A percentile compares a stretch with the other conserved stretches of the same genome.
Evolutionary conservation across 345 rosid genomes (phyloP).

Genomic region (Melaleuca alternifolia): DNA sequence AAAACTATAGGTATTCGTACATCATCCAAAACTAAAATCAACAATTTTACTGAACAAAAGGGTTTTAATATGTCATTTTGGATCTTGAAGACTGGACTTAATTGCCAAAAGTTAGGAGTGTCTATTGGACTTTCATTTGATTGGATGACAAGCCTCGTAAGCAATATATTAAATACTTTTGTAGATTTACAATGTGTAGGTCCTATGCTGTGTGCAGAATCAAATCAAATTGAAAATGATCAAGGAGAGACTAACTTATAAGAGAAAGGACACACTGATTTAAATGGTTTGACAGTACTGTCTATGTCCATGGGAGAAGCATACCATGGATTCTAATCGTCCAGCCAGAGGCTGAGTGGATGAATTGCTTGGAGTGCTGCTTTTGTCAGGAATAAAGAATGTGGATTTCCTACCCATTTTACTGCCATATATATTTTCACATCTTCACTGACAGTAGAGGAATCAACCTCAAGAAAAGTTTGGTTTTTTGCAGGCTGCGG

Average conservation of each 20-base stretch:
- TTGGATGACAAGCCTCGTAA: not conserved
- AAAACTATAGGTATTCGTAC: not conserved
- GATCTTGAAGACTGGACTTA: not conserved
- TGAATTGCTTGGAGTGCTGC: not conserved
- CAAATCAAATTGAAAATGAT: not conserved
- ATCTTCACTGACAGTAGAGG: conserved; percentile 42
- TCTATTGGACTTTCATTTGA: not conserved
- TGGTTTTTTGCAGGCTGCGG: conserved; percentile 25
- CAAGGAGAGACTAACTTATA: not conserved
- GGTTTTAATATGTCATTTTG: not conserved
- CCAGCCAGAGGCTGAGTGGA: conserved; percentile 7
- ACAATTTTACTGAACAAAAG: not conserved
- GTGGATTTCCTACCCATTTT: conserved; percentile 5
- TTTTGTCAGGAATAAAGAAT: not conserved
- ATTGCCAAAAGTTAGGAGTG: not conserved
- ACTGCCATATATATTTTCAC: not conserved
- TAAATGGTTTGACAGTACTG: not conserved
- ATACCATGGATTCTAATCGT: not conserved
- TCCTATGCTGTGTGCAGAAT: not conserved
- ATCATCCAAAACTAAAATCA: not conserved
- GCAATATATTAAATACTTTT: not conserved
- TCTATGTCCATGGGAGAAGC: not conserved
- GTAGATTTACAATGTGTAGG: accelerated
- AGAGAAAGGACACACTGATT: not conserved
- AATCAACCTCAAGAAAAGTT: conserved; percentile 43